Evolutionary conservation across 257 asterid genomes (phyloP).

Genomic region (Paulownia fortunei): DNA sequence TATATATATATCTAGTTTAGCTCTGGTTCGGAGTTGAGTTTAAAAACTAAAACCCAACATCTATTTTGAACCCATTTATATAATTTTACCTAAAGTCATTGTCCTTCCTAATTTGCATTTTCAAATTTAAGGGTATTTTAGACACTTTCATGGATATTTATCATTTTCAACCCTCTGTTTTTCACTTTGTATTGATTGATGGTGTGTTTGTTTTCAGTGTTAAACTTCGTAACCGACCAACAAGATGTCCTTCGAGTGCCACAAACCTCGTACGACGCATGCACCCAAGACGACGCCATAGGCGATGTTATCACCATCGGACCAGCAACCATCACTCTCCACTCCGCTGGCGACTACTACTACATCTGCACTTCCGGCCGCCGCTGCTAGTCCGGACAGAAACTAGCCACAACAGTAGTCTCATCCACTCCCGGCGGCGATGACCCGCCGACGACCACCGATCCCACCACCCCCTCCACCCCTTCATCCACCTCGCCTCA

Average conservation of each 20-base stretch:
- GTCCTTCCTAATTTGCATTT: no score
- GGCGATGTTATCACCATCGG: conserved; percentile 26
- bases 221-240: conserved; percentile 33
- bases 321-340: conserved; percentile 44
- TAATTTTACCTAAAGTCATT: no score
- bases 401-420: conserved; percentile 37
- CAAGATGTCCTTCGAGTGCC: conserved; percentile 42
- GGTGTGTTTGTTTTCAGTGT: conserved; percentile 25
- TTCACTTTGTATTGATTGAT: no score
- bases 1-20: no score
- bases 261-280: conserved; percentile 38
- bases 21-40: no score
- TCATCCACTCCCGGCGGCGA: conserved; percentile 26
- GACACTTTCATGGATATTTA: no score
- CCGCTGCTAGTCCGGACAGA: conserved; percentile 47
- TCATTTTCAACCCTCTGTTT: no score
- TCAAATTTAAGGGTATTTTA: no score
- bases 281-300: conserved; percentile 31
- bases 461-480: conserved; percentile 15
- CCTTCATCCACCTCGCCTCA: conserved; percentile 19
- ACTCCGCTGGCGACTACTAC: conserved; percentile 39
- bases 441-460: conserved; percentile 24
- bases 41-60: no score
- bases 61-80: no score
- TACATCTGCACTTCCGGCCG: conserved; percentile 45